phyloP scores from a whole-genome alignment of 2,329 filamentous ascomycete genomes.

The Fusarium oligoseptatum region DNA sequence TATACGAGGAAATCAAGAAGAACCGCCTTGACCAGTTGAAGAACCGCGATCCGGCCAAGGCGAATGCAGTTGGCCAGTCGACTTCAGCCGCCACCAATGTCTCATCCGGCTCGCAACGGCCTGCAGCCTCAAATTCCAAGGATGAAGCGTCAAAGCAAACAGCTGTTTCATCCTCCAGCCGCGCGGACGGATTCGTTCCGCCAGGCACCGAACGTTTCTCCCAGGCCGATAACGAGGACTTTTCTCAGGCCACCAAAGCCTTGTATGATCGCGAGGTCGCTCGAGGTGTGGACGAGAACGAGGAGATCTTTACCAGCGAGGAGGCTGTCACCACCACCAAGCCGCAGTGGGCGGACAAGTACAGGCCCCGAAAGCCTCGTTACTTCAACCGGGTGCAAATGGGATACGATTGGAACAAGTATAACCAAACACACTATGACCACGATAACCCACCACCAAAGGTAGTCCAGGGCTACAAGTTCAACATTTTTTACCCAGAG shows the following conservation, averaged over 20 bases:
- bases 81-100: conserved; percentile 7
- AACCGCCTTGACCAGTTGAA: conserved; percentile 76
- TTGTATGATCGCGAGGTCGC: conserved; percentile 94
- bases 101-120: conserved; percentile 8
- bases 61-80: conserved; percentile 50
- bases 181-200: conserved; percentile 55
- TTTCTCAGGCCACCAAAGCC: conserved; percentile 87
- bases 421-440: conserved; percentile 99
- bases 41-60: conserved; percentile 77
- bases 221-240: conserved; percentile 78
- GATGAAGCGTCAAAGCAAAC: conserved; percentile 19
- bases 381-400: conserved; percentile 99
- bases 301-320: conserved; percentile 94
- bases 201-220: conserved; percentile 78
- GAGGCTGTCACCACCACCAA: conserved; percentile 74
- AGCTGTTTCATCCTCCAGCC: conserved; percentile 35
- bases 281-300: conserved; percentile 89
- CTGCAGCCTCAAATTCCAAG: conserved; percentile 17
- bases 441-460: conserved; percentile 98
- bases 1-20: conserved; percentile 81
- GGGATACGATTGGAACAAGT: conserved; percentile 99
- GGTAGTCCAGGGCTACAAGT: conserved; percentile 98
- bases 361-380: conserved; percentile 89
- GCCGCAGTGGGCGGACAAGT: conserved; percentile 85
- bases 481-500: conserved; percentile 99